Percentiles rank a stretch among this genome's conserved stretches.
phyloP scores from a whole-genome alignment of 768 basidiomycete species.

The Tulasnella sp. region DNA sequence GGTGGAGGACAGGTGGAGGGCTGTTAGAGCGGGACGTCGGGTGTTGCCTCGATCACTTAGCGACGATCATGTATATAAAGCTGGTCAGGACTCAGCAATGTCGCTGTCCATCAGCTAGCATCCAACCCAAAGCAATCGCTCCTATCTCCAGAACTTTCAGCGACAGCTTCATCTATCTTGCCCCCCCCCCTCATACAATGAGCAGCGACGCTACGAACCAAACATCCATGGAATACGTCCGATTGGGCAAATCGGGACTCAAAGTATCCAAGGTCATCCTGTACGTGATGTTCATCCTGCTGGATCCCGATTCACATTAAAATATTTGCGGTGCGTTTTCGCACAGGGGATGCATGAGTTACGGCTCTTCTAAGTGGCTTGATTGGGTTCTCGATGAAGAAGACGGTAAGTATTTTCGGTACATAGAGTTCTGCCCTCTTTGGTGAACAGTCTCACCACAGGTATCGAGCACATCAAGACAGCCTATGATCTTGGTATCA shows the following conservation, averaged over 20 bases:
- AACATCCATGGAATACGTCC: conserved; percentile 15
- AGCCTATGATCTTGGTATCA: conserved; percentile 21
- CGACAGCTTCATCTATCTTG: not conserved
- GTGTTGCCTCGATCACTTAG: not conserved
- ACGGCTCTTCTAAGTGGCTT: not conserved
- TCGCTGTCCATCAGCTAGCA: not conserved
- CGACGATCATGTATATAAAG: not conserved
- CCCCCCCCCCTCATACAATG: not conserved
- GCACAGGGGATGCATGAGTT: conserved; percentile 6
- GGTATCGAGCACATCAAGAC: conserved; percentile 9
- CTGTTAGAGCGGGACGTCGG: not conserved
- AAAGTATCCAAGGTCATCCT: conserved; percentile 14
- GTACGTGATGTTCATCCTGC: not conserved
- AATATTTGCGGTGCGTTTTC: not conserved
- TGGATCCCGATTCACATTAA: not conserved
- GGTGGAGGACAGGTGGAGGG: not conserved
- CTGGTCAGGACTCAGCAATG: not conserved
- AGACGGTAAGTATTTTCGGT: not conserved
- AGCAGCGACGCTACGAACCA: not conserved
- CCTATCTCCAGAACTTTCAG: not conserved
- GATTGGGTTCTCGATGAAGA: conserved; percentile 10
- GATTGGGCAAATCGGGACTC: conserved; percentile 14
- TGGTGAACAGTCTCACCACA: not conserved
- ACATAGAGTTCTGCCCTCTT: not conserved
- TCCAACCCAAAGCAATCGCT: not conserved